Evolutionary conservation across 1,139 yeast species (phyloP).

Genomic region (Diutina neorugosa): DNA sequence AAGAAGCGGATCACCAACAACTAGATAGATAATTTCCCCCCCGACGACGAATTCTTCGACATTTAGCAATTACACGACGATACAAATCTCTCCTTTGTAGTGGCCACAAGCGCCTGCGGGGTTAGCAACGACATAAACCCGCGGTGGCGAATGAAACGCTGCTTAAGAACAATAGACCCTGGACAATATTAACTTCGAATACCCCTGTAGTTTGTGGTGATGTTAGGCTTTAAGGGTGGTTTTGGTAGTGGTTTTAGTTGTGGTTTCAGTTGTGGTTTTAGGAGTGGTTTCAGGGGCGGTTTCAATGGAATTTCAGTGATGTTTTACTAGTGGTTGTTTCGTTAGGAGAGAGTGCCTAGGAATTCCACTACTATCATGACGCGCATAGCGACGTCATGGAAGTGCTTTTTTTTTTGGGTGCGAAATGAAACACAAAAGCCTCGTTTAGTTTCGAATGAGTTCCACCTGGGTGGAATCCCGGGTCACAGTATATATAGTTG

Average conservation of each 20-base stretch:
- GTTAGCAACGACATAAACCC: not conserved
- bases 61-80: not conserved
- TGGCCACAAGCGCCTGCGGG: not conserved
- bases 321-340: not conserved
- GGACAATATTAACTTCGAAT: too few species aligned
- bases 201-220: too few species aligned
- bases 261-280: too few species aligned
- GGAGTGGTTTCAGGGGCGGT: too few species aligned
- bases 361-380: too few species aligned
- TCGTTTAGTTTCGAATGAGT: not conserved
- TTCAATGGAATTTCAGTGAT: too few species aligned
- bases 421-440: not conserved
- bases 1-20: conserved; percentile 11
- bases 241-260: too few species aligned
- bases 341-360: too few species aligned
- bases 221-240: too few species aligned
- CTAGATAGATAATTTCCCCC: not conserved
- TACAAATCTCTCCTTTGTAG: not conserved
- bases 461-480: not conserved
- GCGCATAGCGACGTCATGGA: not conserved
- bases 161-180: too few species aligned
- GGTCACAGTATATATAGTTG: not conserved
- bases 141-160: not conserved
- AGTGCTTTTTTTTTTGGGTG: not conserved
- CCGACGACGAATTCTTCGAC: not conserved